These are phyloP conservation scores for Mallotus japonicus DNA, from an alignment of 441 rosid species.

Conservation along the genomic window DNA sequence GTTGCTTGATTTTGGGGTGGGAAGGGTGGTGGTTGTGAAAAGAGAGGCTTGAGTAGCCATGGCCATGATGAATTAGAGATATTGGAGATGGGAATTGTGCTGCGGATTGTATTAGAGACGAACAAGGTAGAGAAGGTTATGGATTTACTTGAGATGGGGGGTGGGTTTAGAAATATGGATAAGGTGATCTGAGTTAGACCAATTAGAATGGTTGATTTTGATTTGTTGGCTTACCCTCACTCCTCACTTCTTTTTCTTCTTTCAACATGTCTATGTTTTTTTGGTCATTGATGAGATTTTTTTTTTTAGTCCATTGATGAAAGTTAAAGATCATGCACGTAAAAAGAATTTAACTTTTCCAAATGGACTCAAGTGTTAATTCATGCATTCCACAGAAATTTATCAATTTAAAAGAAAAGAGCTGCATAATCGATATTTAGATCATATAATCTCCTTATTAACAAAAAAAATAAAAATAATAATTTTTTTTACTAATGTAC, in stretches of 20 bases:
- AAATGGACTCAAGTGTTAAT: no score
- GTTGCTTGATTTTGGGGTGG: slow-evolving; percentile 22
- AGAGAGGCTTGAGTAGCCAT: slow-evolving; percentile 45
- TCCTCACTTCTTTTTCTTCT: neutral
- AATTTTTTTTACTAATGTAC: no score
- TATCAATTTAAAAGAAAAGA: no score
- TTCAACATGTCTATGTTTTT: neutral
- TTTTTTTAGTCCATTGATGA: no score
- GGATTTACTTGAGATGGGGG: slow-evolving; percentile 11
- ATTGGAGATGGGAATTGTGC: neutral
- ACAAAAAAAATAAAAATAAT: no score
- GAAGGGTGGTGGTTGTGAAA: slow-evolving; percentile 21
- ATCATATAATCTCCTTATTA: no score
- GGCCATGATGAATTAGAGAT: slow-evolving; percentile 24
- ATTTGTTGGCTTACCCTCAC: slow-evolving; percentile 23
- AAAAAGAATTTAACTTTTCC: no score
- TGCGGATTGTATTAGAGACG: neutral
- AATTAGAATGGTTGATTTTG: slow-evolving; percentile 30
- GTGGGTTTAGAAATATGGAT: slow-evolving; percentile 24
- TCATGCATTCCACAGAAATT: no score
- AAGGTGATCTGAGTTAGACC: slow-evolving; percentile 30
- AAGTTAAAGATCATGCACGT: no score
- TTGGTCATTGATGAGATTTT: neutral
- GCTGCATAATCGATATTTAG: no score
- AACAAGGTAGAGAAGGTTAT: neutral